These are phyloP conservation scores for Erythrobasidium hasegawianum DNA, from an alignment of 1,284 basidiomycete species.

Conservation along the genomic window DNA sequence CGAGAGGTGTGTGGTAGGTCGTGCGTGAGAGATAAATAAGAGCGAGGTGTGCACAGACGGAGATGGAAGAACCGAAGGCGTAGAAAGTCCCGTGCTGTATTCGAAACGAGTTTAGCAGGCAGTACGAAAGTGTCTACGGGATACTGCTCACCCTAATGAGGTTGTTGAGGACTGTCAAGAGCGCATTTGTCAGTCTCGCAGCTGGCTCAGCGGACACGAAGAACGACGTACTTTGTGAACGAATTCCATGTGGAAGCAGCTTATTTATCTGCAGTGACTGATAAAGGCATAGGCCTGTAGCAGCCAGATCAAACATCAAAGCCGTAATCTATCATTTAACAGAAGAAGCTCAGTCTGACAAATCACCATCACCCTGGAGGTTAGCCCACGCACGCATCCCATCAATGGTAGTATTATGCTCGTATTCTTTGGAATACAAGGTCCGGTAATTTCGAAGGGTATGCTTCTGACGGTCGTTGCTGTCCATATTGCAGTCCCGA, in stretches of 20 bases:
- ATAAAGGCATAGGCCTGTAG: constrained; percentile 4
- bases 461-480: too few relatives aligned
- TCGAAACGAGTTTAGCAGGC: too few relatives aligned
- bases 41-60: constrained; percentile 15
- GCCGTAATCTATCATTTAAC: constrained; percentile 6
- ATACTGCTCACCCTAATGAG: constrained; percentile 1
- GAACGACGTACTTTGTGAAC: neutral
- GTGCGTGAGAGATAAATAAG: neutral
- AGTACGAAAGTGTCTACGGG: too few relatives aligned
- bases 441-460: neutral
- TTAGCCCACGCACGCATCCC: constrained; percentile 24
- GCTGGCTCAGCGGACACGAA: too few relatives aligned
- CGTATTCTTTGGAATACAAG: constrained; percentile 20
- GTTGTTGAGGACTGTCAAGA: neutral
- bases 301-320: constrained; percentile 8
- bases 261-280: constrained; percentile 7
- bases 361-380: too few relatives aligned
- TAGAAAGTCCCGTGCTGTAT: constrained; percentile 9
- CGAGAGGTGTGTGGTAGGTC: too few relatives aligned
- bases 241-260: neutral
- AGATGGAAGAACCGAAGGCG: constrained; percentile 5
- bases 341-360: too few relatives aligned
- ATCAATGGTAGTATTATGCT: neutral
- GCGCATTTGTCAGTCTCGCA: too few relatives aligned
- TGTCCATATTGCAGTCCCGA: too few relatives aligned